These are phyloP conservation scores for Elsinoe fawcettii DNA, from an alignment of 2,329 filamentous ascomycete genomes.

Conservation along the genomic window DNA sequence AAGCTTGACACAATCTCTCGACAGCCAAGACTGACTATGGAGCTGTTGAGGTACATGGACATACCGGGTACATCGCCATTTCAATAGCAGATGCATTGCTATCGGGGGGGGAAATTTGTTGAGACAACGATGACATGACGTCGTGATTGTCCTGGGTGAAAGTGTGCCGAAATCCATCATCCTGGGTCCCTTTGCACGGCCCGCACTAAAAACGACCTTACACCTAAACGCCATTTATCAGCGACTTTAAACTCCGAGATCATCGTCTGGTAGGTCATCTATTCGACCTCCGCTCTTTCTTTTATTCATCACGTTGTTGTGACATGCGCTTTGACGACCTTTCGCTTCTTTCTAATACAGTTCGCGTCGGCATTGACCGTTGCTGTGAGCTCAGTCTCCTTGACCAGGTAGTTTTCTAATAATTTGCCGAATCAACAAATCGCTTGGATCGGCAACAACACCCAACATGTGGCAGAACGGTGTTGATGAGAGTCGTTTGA, in stretches of 20 bases:
- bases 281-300: neutral
- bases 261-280: neutral
- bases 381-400: neutral
- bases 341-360: neutral
- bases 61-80: neutral
- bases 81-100: neutral
- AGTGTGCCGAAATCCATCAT: slow-evolving; percentile 7
- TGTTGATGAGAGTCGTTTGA: slow-evolving; percentile 7
- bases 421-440: neutral
- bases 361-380: neutral
- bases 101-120: neutral
- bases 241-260: slow-evolving; percentile 11
- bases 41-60: neutral
- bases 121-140: slow-evolving; percentile 6
- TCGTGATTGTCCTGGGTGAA: neutral
- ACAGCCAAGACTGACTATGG: neutral
- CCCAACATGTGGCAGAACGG: slow-evolving; percentile 15
- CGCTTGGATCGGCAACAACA: neutral
- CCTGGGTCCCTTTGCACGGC: neutral
- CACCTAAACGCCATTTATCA: slow-evolving; percentile 9
- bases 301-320: neutral
- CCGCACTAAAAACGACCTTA: neutral
- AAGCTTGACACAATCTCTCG: neutral
- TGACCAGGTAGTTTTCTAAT: neutral
- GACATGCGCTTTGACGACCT: neutral